Conservation (phyloP, 306 rosid species). For the Ceratonia siliqua region DNA sequence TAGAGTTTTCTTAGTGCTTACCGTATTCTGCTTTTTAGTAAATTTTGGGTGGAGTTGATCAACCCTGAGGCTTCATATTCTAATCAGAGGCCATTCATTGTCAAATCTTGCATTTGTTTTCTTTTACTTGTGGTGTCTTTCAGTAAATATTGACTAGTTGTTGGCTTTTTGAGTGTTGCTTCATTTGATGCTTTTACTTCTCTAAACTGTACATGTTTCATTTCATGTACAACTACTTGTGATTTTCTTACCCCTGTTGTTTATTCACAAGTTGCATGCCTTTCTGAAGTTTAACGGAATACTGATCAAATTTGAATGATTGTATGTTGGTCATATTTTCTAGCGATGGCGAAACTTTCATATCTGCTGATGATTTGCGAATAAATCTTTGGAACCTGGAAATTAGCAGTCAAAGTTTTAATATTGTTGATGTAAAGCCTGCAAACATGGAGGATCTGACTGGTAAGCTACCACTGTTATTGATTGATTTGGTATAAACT, state of each 20-base stretch:
- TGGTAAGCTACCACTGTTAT: slow-evolving; percentile 45
- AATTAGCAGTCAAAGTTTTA: slow-evolving; percentile 98
- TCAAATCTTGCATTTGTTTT: slow-evolving; percentile 11
- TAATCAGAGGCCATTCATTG: slow-evolving; percentile 15
- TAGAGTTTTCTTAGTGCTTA: slow-evolving; percentile 25
- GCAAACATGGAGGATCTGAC: slow-evolving; percentile 99
- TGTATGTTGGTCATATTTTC: slow-evolving; percentile 37
- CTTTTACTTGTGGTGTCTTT: neutral
- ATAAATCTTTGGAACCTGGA: slow-evolving; percentile 99
- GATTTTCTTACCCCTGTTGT: neutral
- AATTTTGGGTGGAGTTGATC: slow-evolving; percentile 18
- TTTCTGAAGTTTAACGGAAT: neutral
- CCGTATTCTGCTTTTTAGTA: slow-evolving; percentile 19
- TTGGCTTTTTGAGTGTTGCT: slow-evolving; percentile 19
- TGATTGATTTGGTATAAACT: too few species aligned
- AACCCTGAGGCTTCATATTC: neutral
- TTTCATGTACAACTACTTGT: neutral
- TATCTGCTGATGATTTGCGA: slow-evolving; percentile 98
- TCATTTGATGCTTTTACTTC: slow-evolving; percentile 4
- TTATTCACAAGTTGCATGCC: neutral
- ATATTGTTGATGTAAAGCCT: slow-evolving; percentile 97
- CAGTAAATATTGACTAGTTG: slow-evolving; percentile 13
- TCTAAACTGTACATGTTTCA: neutral
- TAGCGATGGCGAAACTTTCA: slow-evolving; percentile 99
- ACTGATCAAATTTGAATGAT: slow-evolving; percentile 38